A percentile compares a stretch with the other conserved stretches of the same genome.
phyloP scores from a whole-genome alignment of 805 yeast species.

The Candida ficus region DNA sequence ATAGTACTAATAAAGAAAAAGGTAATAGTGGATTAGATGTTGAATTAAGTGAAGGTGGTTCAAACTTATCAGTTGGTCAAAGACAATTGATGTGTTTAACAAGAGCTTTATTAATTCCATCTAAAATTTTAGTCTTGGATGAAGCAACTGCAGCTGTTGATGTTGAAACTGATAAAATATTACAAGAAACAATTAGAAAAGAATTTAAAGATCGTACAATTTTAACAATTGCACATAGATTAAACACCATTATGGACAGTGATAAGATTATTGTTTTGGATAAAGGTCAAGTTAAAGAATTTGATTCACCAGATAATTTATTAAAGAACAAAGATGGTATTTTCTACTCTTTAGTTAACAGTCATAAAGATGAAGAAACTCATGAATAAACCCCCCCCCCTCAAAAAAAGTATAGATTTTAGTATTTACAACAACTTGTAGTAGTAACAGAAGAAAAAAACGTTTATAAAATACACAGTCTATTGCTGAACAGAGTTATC shows the following conservation, averaged over 20 bases:
- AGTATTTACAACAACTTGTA: too few species aligned
- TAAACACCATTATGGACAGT: slow-evolving; percentile 77
- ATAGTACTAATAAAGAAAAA: slow-evolving; percentile 31
- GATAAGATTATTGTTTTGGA: slow-evolving; percentile 75
- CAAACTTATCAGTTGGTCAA: slow-evolving; percentile 71
- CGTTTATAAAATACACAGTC: neutral
- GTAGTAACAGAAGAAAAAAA: too few species aligned
- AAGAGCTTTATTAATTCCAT: slow-evolving; percentile 62
- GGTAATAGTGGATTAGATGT: slow-evolving; percentile 49
- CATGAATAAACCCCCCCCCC: too few species aligned
- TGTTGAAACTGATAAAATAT: slow-evolving; percentile 73
- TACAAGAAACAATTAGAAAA: slow-evolving; percentile 72
- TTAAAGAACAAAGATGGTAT: slow-evolving; percentile 61
- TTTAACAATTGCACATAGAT: slow-evolving; percentile 79
- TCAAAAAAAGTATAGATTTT: too few species aligned
- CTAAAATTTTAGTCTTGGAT: slow-evolving; percentile 65
- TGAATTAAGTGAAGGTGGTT: slow-evolving; percentile 61
- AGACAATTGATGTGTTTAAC: slow-evolving; percentile 79
- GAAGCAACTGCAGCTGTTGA: slow-evolving; percentile 91
- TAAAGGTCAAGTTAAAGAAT: slow-evolving; percentile 69
- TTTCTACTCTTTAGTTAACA: slow-evolving; percentile 76
- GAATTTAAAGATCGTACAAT: slow-evolving; percentile 76
- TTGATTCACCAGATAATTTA: slow-evolving; percentile 65
- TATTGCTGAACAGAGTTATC: slow-evolving; percentile 12
- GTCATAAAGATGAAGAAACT: slow-evolving; percentile 24